Conservation (phyloP, 176 grass and related monocot species). For the Chloris gayana region DNA sequence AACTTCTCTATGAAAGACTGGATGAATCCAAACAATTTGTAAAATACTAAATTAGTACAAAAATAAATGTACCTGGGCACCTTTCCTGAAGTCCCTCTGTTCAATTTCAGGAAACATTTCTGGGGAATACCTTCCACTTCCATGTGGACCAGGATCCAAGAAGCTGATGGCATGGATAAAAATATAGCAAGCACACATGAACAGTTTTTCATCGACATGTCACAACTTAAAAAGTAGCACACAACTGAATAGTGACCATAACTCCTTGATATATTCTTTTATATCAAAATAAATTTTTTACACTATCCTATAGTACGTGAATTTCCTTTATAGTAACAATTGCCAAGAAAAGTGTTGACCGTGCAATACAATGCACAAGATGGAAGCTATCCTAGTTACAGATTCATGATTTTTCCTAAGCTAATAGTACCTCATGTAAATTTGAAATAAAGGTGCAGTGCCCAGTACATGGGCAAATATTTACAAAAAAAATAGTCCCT, state of each 20-base stretch:
- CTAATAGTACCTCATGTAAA: slow-evolving; percentile 20
- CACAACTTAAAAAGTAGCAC: background rate
- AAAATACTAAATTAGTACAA: slow-evolving; percentile 27
- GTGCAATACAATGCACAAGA: background rate
- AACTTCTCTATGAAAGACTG: background rate
- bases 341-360: slow-evolving; percentile 6
- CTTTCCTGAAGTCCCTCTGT: slow-evolving; percentile 90
- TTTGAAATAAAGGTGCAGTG: slow-evolving; percentile 16
- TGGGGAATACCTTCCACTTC: slow-evolving; percentile 85
- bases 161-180: slow-evolving; percentile 60
- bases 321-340: slow-evolving; percentile 22
- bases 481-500: slow-evolving; percentile 7
- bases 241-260: slow-evolving; percentile 7
- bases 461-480: slow-evolving; percentile 8
- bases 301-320: slow-evolving; percentile 20
- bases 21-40: background rate
- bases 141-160: slow-evolving; percentile 95
- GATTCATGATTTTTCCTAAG: slow-evolving; percentile 8
- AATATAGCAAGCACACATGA: background rate
- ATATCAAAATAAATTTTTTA: slow-evolving; percentile 29
- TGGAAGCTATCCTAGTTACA: slow-evolving; percentile 8
- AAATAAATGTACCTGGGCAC: slow-evolving; percentile 70
- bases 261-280: background rate
- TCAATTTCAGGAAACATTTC: slow-evolving; percentile 90
- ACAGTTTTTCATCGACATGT: slow-evolving; percentile 13